A percentile compares a stretch with the other conserved stretches of the same genome.
These are phyloP conservation scores for Teratosphaeria destructans DNA, from an alignment of 2,329 filamentous ascomycete species.

Conservation along the genomic window DNA sequence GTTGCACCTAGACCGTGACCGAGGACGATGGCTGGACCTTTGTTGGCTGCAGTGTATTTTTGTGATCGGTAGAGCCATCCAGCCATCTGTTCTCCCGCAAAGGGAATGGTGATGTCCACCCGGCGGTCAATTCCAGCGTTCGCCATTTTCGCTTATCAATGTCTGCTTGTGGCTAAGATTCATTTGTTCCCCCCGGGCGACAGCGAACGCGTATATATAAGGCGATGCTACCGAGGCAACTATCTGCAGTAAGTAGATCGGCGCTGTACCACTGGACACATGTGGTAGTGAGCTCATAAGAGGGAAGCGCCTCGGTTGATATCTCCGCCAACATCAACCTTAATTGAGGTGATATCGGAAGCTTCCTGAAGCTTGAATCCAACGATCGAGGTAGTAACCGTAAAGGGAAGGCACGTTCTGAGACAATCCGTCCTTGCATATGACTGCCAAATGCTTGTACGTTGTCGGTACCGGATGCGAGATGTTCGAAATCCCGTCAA, in stretches of 20 bases:
- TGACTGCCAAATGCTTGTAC: not conserved
- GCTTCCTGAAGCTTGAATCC: not conserved
- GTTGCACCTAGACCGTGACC: constrained; percentile 9
- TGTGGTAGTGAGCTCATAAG: too few relatives aligned
- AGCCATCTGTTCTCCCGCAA: not conserved
- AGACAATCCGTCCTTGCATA: not conserved
- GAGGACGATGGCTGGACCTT: constrained; percentile 10
- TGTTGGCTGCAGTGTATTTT: not conserved
- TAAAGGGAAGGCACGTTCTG: not conserved
- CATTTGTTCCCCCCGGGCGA: too few relatives aligned
- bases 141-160: not conserved
- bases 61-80: not conserved
- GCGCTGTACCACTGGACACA: not conserved
- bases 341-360: not conserved
- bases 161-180: too few relatives aligned
- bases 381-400: not conserved
- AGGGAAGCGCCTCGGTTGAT: not conserved
- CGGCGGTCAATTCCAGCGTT: not conserved
- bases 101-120: not conserved
- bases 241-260: not conserved
- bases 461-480: not conserved
- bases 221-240: not conserved
- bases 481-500: not conserved
- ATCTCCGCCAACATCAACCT: not conserved
- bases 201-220: not conserved